Base-by-base conservation (phyloP, 306 rosid genomes). In the Lathyrus aphaca region DNA sequence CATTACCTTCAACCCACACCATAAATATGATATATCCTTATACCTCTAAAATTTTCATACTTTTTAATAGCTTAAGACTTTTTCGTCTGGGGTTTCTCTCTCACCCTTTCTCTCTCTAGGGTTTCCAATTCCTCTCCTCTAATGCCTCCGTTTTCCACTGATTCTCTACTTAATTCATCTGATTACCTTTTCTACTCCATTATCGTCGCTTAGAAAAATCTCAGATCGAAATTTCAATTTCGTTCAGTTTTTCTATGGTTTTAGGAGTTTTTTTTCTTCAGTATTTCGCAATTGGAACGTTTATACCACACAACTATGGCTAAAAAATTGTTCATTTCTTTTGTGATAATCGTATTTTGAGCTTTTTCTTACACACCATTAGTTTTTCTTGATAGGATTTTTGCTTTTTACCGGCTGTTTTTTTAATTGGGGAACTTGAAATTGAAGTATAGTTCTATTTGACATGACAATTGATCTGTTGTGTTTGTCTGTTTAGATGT, bases 51-150 rank as follows among this genome's bases (percentile, higher is more conserved):
- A n/a, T n/a, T n/a, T n/a, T n/a, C n/a, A n/a, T n/a, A n/a, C n/a
- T n/a, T n/a, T n/a, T n/a, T n/a, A n/a, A n/a, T n/a, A n/a, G n/a
- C n/a, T n/a, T n/a, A n/a, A n/a, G n/a, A n/a, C n/a, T n/a, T n/a
- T n/a, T n/a, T n/a, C n/a, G n/a, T n/a, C 91, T 38, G 89, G 86
- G 96, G 95, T 89, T 80, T 61, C 74, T 65, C 10, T 32, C 72
- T 80, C 66, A 43, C 44, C 35, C 61, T 61, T 17, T 61, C 68
- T 75, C 25, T 76, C 66, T 38, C 23, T 69, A 76, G 82, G 82
- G 74, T 72, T 78, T 10, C 15, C 56, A 30, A 29, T 9, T 56
- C 12, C 8, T 23, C 51, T 16, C 39, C 39, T 35, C 19, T 5
- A 46, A 65, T 65, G 40, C 30, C 57, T 14, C 15, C 15, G 2